phyloP scores from a whole-genome alignment of 805 yeast species.

The Suhomyces faveliae region DNA sequence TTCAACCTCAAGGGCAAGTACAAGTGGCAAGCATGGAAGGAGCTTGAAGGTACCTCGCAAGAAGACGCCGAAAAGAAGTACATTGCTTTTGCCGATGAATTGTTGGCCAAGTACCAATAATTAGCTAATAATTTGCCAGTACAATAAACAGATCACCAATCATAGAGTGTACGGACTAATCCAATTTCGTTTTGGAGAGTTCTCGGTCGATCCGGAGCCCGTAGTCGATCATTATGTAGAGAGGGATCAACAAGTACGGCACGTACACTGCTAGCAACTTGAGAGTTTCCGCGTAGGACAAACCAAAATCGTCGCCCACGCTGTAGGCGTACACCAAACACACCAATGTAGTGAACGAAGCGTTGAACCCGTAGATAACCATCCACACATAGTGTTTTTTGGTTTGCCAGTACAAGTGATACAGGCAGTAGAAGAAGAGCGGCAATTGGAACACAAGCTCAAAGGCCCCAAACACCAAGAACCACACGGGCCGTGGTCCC shows the following conservation, averaged over 20 bases:
- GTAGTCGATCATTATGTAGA: conserved; percentile 51
- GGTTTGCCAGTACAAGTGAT: conserved; percentile 13
- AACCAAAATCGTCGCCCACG: conserved; percentile 36
- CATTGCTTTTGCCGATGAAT: conserved; percentile 64
- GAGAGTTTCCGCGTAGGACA: conserved; percentile 34
- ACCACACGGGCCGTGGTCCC: conserved; percentile 65
- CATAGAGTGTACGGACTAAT: not conserved
- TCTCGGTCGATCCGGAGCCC: conserved; percentile 15
- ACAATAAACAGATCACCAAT: too few relatives aligned
- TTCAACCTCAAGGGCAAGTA: conserved; percentile 93
- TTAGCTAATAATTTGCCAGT: too few relatives aligned
- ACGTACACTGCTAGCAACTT: conserved; percentile 54
- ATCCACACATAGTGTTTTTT: conserved; percentile 29
- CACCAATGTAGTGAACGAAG: conserved; percentile 71
- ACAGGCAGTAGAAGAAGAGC: conserved; percentile 47
- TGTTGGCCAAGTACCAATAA: conserved; percentile 47
- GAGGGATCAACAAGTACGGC: conserved; percentile 73
- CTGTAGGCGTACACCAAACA: conserved; percentile 57
- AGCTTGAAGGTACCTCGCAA: conserved; percentile 77
- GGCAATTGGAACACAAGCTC: conserved; percentile 83
- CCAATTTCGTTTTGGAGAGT: conserved; percentile 1
- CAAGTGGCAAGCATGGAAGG: conserved; percentile 98
- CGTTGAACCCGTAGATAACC: conserved; percentile 76
- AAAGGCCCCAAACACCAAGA: conserved; percentile 63
- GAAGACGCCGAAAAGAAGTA: conserved; percentile 88